Conservation (phyloP, 192 early-diverging fungal genomes). For the Podila verticillata region DNA sequence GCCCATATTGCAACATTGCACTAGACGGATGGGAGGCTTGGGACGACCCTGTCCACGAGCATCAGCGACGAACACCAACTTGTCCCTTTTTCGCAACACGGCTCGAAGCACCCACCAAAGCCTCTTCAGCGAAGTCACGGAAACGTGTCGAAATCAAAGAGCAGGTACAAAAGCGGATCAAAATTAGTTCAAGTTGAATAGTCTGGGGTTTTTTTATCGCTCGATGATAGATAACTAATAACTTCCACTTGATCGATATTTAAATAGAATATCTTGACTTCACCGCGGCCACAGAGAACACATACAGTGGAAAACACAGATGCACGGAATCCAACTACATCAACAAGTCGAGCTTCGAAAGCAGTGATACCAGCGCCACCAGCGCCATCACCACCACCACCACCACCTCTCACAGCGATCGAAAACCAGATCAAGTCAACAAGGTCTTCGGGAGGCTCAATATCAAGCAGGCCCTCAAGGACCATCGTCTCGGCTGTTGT, state of each 20-base stretch:
- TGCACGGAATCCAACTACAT: not conserved
- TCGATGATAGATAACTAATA: no score
- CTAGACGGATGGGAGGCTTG: slow-evolving; percentile 47
- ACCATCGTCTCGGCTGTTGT: not conserved
- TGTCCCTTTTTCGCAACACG: slow-evolving; percentile 47
- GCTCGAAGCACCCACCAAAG: slow-evolving; percentile 23
- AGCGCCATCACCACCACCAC: not conserved
- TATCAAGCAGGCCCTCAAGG: not conserved
- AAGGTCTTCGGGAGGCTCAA: no score
- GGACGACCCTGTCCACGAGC: slow-evolving; percentile 53
- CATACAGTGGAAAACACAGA: not conserved
- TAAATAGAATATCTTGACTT: no score
- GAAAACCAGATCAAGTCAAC: not conserved
- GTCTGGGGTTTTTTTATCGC: no score
- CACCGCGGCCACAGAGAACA: not conserved
- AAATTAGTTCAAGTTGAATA: no score
- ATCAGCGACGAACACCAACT: slow-evolving; percentile 27
- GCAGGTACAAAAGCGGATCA: not conserved
- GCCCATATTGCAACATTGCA: slow-evolving; percentile 42
- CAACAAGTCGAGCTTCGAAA: not conserved
- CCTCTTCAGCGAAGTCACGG: slow-evolving; percentile 11
- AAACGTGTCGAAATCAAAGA: slow-evolving; percentile 10
- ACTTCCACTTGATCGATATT: no score
- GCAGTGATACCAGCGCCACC: not conserved
- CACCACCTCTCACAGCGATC: not conserved